Evolutionary conservation across 2,329 filamentous ascomycete species (phyloP), one percentile per base, ranked within the genome.

Genomic region (Penicillium oxalicum): DNA sequence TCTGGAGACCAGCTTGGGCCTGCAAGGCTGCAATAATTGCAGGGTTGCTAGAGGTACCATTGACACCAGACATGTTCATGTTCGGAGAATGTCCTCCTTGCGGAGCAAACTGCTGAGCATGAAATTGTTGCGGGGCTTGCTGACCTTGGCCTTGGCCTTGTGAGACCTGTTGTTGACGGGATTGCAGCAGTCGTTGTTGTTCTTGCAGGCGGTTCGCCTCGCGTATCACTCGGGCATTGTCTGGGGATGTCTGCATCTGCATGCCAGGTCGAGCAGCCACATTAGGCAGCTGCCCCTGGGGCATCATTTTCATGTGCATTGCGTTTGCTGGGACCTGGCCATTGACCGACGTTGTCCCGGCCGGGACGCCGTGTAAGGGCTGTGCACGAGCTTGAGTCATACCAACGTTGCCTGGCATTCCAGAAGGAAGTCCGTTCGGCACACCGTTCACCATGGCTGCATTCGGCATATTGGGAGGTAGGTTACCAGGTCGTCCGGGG

Each of bases 131-230:
- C 57, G 64, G 65, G 12, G 60, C 56, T 35, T 64, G 62, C 18
- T 63, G 63, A 34, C 61, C 65, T 43, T 67, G 63, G 24, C 65
- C 60, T 44, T 65, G 61, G 47, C 65, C 64, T 28, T 57, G 56
- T 18, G 61, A 64, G 53, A 59, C 61, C 46, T 71, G 70, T 44
- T 72, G 70, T 27, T 45, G 43, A 26, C 70, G 67, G 43, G 69
- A 69, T 50, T 86, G 82, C 9, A 85, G 77, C 37, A 87, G 81
- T 38, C 81, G 79, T 47, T 83, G 81, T 52, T 72, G 71, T 52
- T 74, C 69, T 61, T 75, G 73, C 29, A 76, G 61, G 38, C 73
- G 70, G 52, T 66, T 73, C 29, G 71, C 73, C 61, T 77, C 73
- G 40, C 74, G 68, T 33, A 74, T 68, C 26, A 77, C 69, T 8